Evolutionary conservation across 495 filamentous ascomycete species (phyloP), one percentile per base, ranked within the genome.

Genomic region (Penicillium crystallinum): DNA sequence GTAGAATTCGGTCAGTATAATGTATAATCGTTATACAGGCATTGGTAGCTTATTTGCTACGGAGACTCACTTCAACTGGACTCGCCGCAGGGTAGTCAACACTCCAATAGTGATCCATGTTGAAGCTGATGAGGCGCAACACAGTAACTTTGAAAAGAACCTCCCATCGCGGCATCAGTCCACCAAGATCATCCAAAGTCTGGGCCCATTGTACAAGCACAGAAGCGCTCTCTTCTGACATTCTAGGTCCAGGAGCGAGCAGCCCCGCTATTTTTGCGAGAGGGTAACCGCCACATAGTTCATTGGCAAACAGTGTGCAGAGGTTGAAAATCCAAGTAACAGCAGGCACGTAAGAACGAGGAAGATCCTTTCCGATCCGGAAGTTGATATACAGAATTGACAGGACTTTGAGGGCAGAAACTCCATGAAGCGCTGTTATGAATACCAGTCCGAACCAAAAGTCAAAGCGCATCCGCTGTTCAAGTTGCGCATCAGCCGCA

Each of bases 141-240:
- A 96, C 80, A n/a, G 93, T 97, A 53, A 99, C 81, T 58, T 97
- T 99, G 79, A 99, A 99, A 11, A 93, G 79, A 30, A 99, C 82
- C 65, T 96, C 89, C 93, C 93, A 99, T 53, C 91, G 79, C 2
- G 86, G 75, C 62, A 91, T 83, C 18, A 99, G 67, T 6, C 93
- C 93, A 11, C 91, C 85, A 55, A 87, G 81, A 35, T 72, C 73
- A 68, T 97, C 91, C 8, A 96, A 66, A 70, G 77, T 82, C 21
- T 70, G 65, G 5, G 81, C 90, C 76, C 83, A 85, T 42, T 71
- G 69, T 1, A 81, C 61, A 42, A 82, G 55, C 6, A 59, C 29
- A 2, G 77, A 54, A 0, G 70, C 61, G 39, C 71, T 69, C 18
- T 73, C 58, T 5, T 51, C 52, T 4, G 53, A n/a, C 0, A 53